These are phyloP conservation scores for Glonium stellatum DNA, from an alignment of 495 filamentous ascomycete genomes.

Conservation along the genomic window DNA sequence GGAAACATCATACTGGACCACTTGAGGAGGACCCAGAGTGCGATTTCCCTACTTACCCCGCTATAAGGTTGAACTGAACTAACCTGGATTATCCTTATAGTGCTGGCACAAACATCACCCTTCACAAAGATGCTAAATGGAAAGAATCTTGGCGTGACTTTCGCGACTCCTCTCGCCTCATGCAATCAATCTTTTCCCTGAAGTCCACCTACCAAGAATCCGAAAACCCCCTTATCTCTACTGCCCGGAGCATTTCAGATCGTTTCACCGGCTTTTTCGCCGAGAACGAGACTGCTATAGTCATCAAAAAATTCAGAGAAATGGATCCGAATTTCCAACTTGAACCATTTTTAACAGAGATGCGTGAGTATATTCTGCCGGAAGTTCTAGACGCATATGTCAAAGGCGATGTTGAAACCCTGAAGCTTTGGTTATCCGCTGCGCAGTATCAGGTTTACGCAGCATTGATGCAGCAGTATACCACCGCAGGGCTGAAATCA, in stretches of 20 bases:
- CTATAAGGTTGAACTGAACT: constrained; percentile 1
- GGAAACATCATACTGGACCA: constrained; percentile 45
- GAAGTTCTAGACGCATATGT: constrained; percentile 98
- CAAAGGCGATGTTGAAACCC: constrained; percentile 83
- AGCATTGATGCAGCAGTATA: constrained; percentile 90
- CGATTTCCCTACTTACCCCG: constrained; percentile 31
- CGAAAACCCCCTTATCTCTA: constrained; percentile 89
- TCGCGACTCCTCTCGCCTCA: constrained; percentile 76
- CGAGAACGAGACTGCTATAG: constrained; percentile 93
- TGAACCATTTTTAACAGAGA: constrained; percentile 85
- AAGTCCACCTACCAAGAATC: constrained; percentile 87
- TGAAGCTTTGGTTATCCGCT: constrained; percentile 90
- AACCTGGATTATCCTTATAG: constrained; percentile 39
- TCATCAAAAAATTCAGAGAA: constrained; percentile 94
- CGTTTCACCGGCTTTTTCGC: constrained; percentile 92
- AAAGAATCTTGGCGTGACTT: constrained; percentile 94
- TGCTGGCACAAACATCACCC: constrained; percentile 84
- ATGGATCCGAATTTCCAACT: constrained; percentile 95
- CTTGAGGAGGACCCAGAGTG: constrained; percentile 82
- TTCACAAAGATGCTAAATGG: constrained; percentile 95
- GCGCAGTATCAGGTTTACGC: constrained; percentile 93
- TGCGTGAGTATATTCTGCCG: constrained; percentile 95
- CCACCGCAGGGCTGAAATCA: constrained; percentile 81
- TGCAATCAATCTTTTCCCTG: constrained; percentile 79
- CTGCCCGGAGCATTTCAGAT: constrained; percentile 88